Percentiles rank a stretch among this genome's conserved stretches.
Evolutionary conservation across 2,329 filamentous ascomycete genomes (phyloP).

Genomic region (Botrytis tulipae): DNA sequence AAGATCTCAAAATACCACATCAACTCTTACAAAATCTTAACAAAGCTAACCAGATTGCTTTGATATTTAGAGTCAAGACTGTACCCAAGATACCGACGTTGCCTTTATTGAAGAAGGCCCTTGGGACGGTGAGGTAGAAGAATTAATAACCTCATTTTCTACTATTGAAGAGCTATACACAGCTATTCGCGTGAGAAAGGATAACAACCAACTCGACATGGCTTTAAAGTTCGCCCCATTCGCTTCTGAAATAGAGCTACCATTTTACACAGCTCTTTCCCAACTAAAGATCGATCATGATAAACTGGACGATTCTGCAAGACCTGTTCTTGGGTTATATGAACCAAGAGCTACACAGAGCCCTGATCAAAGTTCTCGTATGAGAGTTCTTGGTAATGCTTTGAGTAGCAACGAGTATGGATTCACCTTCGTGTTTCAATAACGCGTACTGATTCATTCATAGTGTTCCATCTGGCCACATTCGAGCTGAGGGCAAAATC

Average conservation of each 20-base stretch:
- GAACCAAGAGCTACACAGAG: conserved; percentile 72
- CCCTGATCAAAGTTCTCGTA: conserved; percentile 75
- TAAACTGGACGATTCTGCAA: conserved; percentile 90
- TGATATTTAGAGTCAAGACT: background rate
- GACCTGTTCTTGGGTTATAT: conserved; percentile 83
- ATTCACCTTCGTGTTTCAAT: background rate
- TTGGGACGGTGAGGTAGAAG: conserved; percentile 17
- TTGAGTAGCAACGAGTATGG: conserved; percentile 79
- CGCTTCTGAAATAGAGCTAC: conserved; percentile 89
- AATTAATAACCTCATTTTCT: conserved; percentile 4
- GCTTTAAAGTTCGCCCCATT: conserved; percentile 80
- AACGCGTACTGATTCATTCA: conserved; percentile 17
- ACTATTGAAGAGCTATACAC: background rate
- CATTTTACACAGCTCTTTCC: conserved; percentile 92
- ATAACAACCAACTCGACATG: conserved; percentile 26
- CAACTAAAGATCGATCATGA: conserved; percentile 94
- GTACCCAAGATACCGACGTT: conserved; percentile 13
- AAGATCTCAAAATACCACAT: background rate
- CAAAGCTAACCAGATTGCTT: conserved; percentile 12
- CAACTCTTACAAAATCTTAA: background rate
- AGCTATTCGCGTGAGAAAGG: background rate
- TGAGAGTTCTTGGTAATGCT: conserved; percentile 87
- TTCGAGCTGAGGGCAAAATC: conserved; percentile 88
- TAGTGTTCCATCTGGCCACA: conserved; percentile 67
- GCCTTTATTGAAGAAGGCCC: conserved; percentile 16